Base-by-base conservation (phyloP, 495 filamentous ascomycete genomes). In the Xylaria nigripes region DNA sequence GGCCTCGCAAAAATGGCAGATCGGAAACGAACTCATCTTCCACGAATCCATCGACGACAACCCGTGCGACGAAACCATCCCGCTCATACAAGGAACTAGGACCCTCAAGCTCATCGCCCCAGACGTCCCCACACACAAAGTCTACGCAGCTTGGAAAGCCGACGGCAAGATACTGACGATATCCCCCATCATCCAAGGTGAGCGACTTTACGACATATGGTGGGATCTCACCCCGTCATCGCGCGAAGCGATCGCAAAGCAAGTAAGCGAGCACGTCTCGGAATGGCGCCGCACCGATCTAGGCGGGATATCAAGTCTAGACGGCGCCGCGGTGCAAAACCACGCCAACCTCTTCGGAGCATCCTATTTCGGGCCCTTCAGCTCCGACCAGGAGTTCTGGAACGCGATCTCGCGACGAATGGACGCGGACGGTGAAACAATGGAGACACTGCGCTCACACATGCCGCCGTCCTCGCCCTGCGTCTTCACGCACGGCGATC, bases 151-250 rank as follows among this genome's bases (percentile, higher is more conserved):
- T 12, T 65, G 62, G 62, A 62, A 56, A 27, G 60, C 60, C 19
- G 51, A 55, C 29, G 60, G 57, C 22, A 65, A 58, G 29, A 45
- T 59, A 15, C 54, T 65, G 45, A 65, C 62, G 2, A 62, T 65
- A 34, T 32, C 41, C 3, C 60, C 62, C 12, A 40, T 16, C 10
- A 45, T 30, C 12, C 50, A 45, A 8, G 62, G 62, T 6, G 40
- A 59, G 19, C 56, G 62, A 15, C 44, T 65, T 6, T 62, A 62
- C 46, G 62, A 65, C 32, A 51, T 65, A 32, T 65, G 60, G 62
- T 65, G 62, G 62, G 25, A 56, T 29, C 47, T 65, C 6, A 34
- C 36, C 18, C 7, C 36, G 1, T 34, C 51, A 13, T 51, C 60
- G 29, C 54, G 47, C 10, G 55, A 62, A 10, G 12, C n/a, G 19